Percentiles rank a stretch among this genome's conserved stretches.
These are phyloP conservation scores for Sclerospora graminicola DNA, from an alignment of 352 stramenopile genomes.

Conservation along the genomic window DNA sequence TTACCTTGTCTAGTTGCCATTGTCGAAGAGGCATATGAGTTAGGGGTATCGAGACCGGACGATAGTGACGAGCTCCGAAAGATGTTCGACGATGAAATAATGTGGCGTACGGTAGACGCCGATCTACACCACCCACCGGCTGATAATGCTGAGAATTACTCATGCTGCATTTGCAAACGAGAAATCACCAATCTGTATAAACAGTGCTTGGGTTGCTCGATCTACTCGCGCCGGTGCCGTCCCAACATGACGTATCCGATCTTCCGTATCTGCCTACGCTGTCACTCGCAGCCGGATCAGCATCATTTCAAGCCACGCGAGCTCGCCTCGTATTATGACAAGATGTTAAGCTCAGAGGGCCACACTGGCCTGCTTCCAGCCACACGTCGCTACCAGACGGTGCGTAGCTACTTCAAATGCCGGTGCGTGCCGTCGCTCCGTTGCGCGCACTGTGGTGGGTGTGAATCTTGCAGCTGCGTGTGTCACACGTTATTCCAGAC, in stretches of 20 bases:
- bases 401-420: slow-evolving; percentile 69
- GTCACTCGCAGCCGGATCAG: slow-evolving; percentile 54
- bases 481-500: slow-evolving; percentile 85
- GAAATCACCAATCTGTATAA: slow-evolving; percentile 85
- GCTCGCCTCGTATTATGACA: slow-evolving; percentile 53
- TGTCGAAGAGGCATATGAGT: slow-evolving; percentile 63
- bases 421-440: slow-evolving; percentile 43
- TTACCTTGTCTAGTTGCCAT: slow-evolving; percentile 65
- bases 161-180: slow-evolving; percentile 50
- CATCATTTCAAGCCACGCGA: slow-evolving; percentile 61
- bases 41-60: slow-evolving; percentile 43
- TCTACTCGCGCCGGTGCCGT: slow-evolving; percentile 43
- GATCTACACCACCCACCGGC: slow-evolving; percentile 27
- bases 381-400: slow-evolving; percentile 51
- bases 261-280: slow-evolving; percentile 66
- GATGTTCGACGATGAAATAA: slow-evolving; percentile 61
- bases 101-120: slow-evolving; percentile 63
- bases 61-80: slow-evolving; percentile 66
- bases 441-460: slow-evolving; percentile 63
- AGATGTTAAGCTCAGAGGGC: slow-evolving; percentile 57
- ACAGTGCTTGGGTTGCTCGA: slow-evolving; percentile 67
- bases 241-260: slow-evolving; percentile 57
- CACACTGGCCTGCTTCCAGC: slow-evolving; percentile 57
- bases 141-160: slow-evolving; percentile 35
- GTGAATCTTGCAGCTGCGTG: slow-evolving; percentile 69